Evolutionary conservation across 768 basidiomycete genomes (phyloP), one percentile per base, ranked within the genome.

Genomic region (Calocera viscosa): DNA sequence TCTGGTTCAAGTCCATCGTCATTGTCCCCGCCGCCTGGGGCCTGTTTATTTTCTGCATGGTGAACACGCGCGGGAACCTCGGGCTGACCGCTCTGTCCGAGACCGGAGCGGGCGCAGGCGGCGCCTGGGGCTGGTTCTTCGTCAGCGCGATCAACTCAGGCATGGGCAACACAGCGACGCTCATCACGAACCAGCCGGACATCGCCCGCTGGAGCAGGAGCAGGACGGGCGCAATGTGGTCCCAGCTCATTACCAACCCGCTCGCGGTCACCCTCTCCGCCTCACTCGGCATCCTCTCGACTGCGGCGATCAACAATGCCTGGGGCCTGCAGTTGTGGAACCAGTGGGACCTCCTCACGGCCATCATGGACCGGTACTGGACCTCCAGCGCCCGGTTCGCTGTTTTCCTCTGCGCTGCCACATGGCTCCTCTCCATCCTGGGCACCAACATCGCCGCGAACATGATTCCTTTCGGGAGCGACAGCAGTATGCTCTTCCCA

Each of bases 1-100:
- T 71, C 68, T 65, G 69, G 53, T 24, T 68, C 39, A 71, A 71
- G 34, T 67, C 64, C 2, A 26, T 67, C 67, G 53, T 60, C 53
- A 19, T 60, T 5, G 26, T 60, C 53, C 53, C 53, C 2, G 53
- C 53, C 8, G 14, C 14, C 30, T 60, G 53, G 53, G 53, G 26
- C 53, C 53, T 60, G 5, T 60, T 60, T 26, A 60, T 60, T 10
- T 60, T 60, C 53, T 60, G 53, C 22, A 60, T 60, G 53, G 53
- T 60, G 26, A 60, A 60, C 53, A 60, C 53, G 11, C 53, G 26
- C 53, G 53, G 14, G 2, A 2, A 60, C 2, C 53, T 60, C 30
- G 24, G 16, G 2, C 53, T 60, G 14, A 60, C 26, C 53, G 30
- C 53, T 2, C 53, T 60, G 11, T 28, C 11, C 53, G 14, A 26